These are phyloP conservation scores for Taphrina populina DNA, from an alignment of 1,139 yeast genomes.

Conservation along the genomic window DNA sequence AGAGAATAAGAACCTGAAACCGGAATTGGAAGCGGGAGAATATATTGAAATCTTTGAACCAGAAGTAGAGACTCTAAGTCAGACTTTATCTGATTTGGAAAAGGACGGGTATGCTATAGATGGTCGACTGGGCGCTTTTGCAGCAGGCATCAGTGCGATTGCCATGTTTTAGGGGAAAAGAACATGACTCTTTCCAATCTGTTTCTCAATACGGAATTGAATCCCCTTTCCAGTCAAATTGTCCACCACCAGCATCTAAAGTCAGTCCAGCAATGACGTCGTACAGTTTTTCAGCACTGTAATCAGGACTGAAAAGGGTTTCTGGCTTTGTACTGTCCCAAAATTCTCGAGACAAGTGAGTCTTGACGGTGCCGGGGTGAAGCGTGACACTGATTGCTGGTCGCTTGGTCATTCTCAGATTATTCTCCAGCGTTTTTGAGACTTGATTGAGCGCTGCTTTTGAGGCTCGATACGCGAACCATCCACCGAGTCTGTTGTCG, in stretches of 20 bases:
- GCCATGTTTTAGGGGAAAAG: constrained; percentile 1
- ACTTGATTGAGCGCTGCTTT: constrained; percentile 33
- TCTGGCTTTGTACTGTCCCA: constrained; percentile 28
- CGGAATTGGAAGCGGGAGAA: constrained; percentile 71
- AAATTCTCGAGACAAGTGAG: constrained; percentile 26
- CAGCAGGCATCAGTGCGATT: constrained; percentile 28
- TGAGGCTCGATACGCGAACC: constrained; percentile 33
- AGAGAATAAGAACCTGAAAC: constrained; percentile 65
- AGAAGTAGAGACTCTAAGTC: constrained; percentile 21
- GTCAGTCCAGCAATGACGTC: constrained; percentile 3
- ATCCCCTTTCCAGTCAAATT: constrained; percentile 34
- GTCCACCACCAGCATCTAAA: constrained; percentile 21
- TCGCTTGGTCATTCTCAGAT: constrained; percentile 23
- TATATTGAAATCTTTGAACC: constrained; percentile 33
- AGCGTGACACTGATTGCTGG: constrained; percentile 28
- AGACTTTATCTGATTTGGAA: constrained; percentile 30
- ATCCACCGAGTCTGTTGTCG: constrained; percentile 33
- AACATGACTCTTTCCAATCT: no score
- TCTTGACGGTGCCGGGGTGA: constrained; percentile 34
- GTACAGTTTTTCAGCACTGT: constrained; percentile 19
- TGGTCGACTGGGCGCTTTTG: constrained; percentile 33
- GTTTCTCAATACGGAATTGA: constrained; percentile 15
- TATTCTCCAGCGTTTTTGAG: constrained; percentile 25
- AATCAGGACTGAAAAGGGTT: constrained; percentile 27
- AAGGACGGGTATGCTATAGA: constrained; percentile 33